These are phyloP conservation scores for Globisporangium barbulae DNA, from an alignment of 352 stramenopile genomes.

Conservation along the genomic window DNA sequence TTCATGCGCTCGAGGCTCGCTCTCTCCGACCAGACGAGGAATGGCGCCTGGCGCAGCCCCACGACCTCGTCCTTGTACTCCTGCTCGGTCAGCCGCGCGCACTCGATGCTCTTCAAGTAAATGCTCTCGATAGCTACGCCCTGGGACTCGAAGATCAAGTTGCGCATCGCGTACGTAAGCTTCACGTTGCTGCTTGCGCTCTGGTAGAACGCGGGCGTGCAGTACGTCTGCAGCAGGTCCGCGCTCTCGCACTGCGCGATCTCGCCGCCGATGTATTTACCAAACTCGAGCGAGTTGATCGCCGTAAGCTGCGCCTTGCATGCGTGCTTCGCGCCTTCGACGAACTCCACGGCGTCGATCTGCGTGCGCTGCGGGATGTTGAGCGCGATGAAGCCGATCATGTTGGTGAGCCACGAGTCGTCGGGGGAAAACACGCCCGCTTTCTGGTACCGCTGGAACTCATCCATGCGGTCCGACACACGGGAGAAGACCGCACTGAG, in stretches of 20 bases:
- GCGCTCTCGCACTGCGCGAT: neutral
- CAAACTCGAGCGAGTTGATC: conserved; percentile 11
- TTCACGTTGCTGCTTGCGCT: conserved; percentile 1
- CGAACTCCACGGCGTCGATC: conserved; percentile 13
- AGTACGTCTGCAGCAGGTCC: neutral
- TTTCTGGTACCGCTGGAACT: conserved; percentile 32
- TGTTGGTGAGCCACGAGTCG: conserved; percentile 18
- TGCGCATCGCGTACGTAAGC: conserved; percentile 6
- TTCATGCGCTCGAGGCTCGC: conserved; percentile 7
- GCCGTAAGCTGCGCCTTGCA: neutral
- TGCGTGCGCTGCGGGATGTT: conserved; percentile 5
- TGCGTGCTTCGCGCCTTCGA: conserved; percentile 5
- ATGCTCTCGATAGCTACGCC: conserved; percentile 4
- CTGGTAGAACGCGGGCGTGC: conserved; percentile 10
- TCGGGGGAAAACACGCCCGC: conserved; percentile 26
- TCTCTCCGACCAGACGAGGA: conserved; percentile 2
- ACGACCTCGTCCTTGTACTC: conserved; percentile 10
- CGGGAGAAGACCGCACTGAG: conserved; percentile 21
- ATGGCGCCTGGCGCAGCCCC: neutral
- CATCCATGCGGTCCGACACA: conserved; percentile 16
- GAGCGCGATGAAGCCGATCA: conserved; percentile 5
- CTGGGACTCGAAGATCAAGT: conserved; percentile 8
- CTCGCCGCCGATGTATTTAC: conserved; percentile 1
- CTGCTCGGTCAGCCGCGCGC: conserved; percentile 2
- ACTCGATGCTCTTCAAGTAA: conserved; percentile 1